Conservation (phyloP, 352 stramenopile species). For the Pythium scleroteichum region DNA sequence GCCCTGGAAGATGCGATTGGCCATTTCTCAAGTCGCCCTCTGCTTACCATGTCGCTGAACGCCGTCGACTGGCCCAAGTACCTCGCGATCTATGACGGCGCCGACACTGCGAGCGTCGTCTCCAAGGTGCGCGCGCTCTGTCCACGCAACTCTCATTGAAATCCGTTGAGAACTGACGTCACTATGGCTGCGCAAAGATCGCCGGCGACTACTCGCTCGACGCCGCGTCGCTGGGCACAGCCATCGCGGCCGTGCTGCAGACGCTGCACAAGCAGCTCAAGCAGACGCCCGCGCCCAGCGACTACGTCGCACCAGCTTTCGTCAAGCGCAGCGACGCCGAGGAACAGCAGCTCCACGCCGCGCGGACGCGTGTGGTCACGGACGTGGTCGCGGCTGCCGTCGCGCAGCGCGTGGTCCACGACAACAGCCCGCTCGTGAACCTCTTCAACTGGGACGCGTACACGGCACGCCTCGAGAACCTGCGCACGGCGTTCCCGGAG, state of each 20-base stretch:
- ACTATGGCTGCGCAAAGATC: slow-evolving; percentile 13
- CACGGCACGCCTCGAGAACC: slow-evolving; percentile 54
- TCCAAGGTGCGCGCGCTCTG: slow-evolving; percentile 11
- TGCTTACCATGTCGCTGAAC: slow-evolving; percentile 1
- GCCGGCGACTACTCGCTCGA: slow-evolving; percentile 15
- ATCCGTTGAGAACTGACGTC: slow-evolving; percentile 11
- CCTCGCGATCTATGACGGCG: slow-evolving; percentile 25
- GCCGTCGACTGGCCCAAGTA: slow-evolving; percentile 26
- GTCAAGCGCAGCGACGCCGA: slow-evolving; percentile 39
- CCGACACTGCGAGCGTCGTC: slow-evolving; percentile 14
- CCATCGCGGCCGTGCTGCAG: slow-evolving; percentile 16
- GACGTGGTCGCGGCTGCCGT: slow-evolving; percentile 53
- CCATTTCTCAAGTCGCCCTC: neutral
- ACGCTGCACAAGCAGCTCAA: slow-evolving; percentile 22
- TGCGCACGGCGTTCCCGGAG: slow-evolving; percentile 55
- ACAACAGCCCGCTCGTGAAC: slow-evolving; percentile 61
- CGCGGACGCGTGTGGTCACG: slow-evolving; percentile 36
- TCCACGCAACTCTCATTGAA: slow-evolving; percentile 4
- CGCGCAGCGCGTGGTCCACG: slow-evolving; percentile 46
- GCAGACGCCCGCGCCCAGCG: slow-evolving; percentile 6
- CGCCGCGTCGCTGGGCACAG: neutral
- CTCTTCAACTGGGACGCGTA: slow-evolving; percentile 70
- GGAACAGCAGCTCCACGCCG: slow-evolving; percentile 34
- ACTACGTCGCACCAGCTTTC: slow-evolving; percentile 55
- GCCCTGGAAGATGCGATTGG: too few relatives aligned